Evolutionary conservation across 148 eudicot species (phyloP), one percentile per base, ranked within the genome.

Genomic region (Talinum fruticosum): DNA sequence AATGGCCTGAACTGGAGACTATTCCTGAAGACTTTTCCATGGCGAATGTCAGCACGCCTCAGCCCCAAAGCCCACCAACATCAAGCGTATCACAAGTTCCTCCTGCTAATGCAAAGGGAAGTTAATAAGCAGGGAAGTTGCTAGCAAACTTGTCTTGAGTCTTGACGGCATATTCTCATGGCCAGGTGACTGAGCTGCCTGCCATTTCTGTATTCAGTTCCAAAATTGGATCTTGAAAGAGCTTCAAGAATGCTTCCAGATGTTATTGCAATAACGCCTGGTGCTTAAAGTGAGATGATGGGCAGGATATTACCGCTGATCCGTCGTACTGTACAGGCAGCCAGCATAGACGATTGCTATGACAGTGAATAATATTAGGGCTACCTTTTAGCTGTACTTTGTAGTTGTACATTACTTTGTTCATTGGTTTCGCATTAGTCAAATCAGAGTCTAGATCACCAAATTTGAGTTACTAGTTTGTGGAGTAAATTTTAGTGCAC

Each of bases 1-100:
- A 90, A 64, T 95, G 97, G 97, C 87, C 81, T 76, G 87, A 82
- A 70, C 78, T 91, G 78, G 88, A 80, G 45, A 72, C 80, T 13
- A 83, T 91, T 29, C 86, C 86, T 21, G 94, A 91, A 47, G 90
- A 84, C 76, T 84, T 78, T 79, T 66, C 73, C 18, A 75, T 87
- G 79, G 82, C 81, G 23, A 79, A 62, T 75, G 84, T 86, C 66
- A 78, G 82, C 81, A 85, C 83, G 2, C 87, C 93, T 57, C 80
- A 47, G 61, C 88, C 90, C 49, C 92, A 88, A 75, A 86, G 89
- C 82, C 94, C 96, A 47, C 76, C 89, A 62, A 82, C 88, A 36
- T 66, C 89, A 53, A 76, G 45, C 53, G 79, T 86, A 71, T n/a
- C 76, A 28, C 79, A 83, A 78, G 78, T 80, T 76, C 84, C 84